phyloP scores from a whole-genome alignment of 192 early-diverging fungal species.

The Backusella mclennaniae region DNA sequence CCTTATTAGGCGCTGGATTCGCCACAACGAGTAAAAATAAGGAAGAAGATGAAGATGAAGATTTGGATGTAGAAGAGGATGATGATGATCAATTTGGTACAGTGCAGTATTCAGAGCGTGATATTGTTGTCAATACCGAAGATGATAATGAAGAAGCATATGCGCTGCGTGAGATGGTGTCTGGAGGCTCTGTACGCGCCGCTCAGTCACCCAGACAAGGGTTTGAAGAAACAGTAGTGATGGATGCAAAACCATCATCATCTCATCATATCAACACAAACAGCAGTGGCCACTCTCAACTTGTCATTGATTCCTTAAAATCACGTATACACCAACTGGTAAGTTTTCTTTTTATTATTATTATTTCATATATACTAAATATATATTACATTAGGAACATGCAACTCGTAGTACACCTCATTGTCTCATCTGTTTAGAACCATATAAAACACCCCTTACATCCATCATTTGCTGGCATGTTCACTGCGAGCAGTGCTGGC shows the following conservation, averaged over 20 bases:
- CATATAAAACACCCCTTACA: constrained; percentile 65
- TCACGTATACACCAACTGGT: constrained; percentile 64
- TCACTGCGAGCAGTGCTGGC: constrained; percentile 88
- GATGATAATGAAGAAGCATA: constrained; percentile 38
- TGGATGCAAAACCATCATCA: constrained; percentile 18
- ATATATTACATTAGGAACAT: constrained; percentile 36
- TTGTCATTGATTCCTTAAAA: constrained; percentile 82
- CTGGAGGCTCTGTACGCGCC: constrained; percentile 28
- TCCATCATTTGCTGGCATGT: constrained; percentile 93
- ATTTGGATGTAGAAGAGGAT: constrained; percentile 83
- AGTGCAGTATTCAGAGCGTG: constrained; percentile 71
- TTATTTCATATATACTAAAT: background rate
- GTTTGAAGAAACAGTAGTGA: constrained; percentile 30
- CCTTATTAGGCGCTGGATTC: constrained; percentile 25
- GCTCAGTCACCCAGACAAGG: background rate
- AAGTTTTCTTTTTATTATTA: background rate
- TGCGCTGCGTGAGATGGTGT: constrained; percentile 40
- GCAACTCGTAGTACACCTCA: constrained; percentile 47
- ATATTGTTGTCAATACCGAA: constrained; percentile 50
- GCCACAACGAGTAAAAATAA: constrained; percentile 42
- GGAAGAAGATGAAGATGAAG: constrained; percentile 71
- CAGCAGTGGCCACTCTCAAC: constrained; percentile 41
- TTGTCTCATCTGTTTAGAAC: constrained; percentile 81
- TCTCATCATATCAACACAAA: background rate
- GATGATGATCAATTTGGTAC: constrained; percentile 70